Evolutionary conservation across 352 stramenopile species (phyloP).

Genomic region (Pythium pyrilobum): DNA sequence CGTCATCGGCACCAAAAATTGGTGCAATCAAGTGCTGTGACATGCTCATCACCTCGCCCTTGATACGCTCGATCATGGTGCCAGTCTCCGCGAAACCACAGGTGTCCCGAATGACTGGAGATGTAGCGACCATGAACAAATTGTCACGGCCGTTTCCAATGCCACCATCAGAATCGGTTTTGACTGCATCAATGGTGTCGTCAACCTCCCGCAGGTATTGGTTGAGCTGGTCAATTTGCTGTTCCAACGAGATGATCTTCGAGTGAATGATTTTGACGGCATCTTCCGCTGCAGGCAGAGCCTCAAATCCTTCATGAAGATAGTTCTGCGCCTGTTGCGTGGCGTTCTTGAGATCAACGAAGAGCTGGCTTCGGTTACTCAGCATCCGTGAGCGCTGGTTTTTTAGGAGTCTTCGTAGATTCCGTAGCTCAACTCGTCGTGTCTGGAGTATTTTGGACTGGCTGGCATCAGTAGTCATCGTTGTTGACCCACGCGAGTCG

Average conservation of each 20-base stretch:
- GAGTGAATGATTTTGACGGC: constrained; percentile 77
- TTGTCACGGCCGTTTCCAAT: constrained; percentile 45
- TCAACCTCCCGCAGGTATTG: constrained; percentile 70
- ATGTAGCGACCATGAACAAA: constrained; percentile 38
- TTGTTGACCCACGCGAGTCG: constrained; percentile 27
- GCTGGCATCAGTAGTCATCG: constrained; percentile 4
- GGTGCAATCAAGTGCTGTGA: constrained; percentile 71
- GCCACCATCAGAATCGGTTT: constrained; percentile 47
- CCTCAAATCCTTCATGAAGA: constrained; percentile 76
- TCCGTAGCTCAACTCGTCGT: constrained; percentile 55
- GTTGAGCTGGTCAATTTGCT: constrained; percentile 62
- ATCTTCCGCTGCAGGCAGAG: constrained; percentile 66
- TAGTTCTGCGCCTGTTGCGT: constrained; percentile 82
- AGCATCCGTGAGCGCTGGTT: constrained; percentile 79
- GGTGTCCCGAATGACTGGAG: constrained; percentile 3
- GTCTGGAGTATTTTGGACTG: constrained; percentile 53
- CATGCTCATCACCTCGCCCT: constrained; percentile 57
- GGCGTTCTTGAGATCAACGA: constrained; percentile 75
- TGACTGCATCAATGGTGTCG: constrained; percentile 58
- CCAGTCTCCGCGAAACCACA: constrained; percentile 13
- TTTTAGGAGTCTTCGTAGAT: constrained; percentile 71
- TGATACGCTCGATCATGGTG: constrained; percentile 53
- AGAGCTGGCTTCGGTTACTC: constrained; percentile 76
- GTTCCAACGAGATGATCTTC: constrained; percentile 74
- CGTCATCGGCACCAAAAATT: constrained; percentile 75